These are phyloP conservation scores for Pythium sp. DNA, from an alignment of 352 stramenopile species.

Conservation along the genomic window DNA sequence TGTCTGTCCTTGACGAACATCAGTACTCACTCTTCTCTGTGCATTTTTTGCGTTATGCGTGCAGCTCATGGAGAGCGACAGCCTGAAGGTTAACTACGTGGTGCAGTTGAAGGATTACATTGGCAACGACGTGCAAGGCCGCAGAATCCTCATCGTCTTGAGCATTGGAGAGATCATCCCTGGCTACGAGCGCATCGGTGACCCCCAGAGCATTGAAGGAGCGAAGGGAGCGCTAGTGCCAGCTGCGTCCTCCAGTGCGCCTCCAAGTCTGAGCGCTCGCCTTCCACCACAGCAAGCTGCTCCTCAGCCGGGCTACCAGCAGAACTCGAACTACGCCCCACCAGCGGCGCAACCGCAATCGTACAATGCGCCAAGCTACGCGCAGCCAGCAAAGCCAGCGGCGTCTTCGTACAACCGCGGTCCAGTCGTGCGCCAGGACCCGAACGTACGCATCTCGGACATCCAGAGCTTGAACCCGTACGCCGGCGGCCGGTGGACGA, in stretches of 20 bases:
- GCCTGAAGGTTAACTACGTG: conserved; percentile 80
- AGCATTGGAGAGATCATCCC: conserved; percentile 78
- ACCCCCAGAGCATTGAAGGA: conserved; percentile 75
- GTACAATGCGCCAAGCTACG: conserved; percentile 21
- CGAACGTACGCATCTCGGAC: conserved; percentile 76
- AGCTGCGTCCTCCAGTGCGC: conserved; percentile 20
- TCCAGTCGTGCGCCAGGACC: conserved; percentile 78
- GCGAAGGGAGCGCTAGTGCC: conserved; percentile 38
- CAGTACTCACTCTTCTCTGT: background rate
- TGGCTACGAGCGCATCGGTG: conserved; percentile 69
- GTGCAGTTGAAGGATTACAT: conserved; percentile 85
- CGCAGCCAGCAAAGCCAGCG: conserved; percentile 23
- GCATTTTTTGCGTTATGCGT: background rate
- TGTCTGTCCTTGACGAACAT: background rate
- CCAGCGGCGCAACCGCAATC: conserved; percentile 17
- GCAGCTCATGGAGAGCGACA: conserved; percentile 81
- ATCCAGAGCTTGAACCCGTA: conserved; percentile 95
- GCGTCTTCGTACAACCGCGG: conserved; percentile 62
- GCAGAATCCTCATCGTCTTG: conserved; percentile 84
- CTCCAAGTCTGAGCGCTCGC: conserved; percentile 27
- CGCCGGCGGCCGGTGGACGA: conserved; percentile 90
- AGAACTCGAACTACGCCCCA: conserved; percentile 25
- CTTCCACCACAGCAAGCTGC: conserved; percentile 17
- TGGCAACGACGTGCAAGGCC: conserved; percentile 80
- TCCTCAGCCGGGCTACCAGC: conserved; percentile 35